Evolutionary conservation across 2,329 filamentous ascomycete genomes (phyloP).

Genomic region (Cladophialophora yegresii): DNA sequence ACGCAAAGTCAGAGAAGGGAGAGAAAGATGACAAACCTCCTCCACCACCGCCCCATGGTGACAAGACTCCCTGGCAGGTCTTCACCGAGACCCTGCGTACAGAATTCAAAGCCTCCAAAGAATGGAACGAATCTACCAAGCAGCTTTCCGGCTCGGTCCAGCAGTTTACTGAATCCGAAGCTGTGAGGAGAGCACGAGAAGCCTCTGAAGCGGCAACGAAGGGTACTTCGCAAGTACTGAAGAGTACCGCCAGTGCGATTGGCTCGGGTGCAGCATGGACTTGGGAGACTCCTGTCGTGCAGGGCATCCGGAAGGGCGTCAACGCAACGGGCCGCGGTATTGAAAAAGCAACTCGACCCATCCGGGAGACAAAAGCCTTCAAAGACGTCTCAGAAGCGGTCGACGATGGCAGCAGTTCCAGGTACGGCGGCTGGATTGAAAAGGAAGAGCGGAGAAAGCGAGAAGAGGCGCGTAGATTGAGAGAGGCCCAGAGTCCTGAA

Average conservation of each 20-base stretch:
- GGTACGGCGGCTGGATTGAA: constrained; percentile 95
- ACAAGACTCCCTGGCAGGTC: constrained; percentile 98
- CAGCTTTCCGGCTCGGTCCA: constrained; percentile 85
- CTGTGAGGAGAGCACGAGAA: constrained; percentile 78
- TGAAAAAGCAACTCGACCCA: constrained; percentile 91
- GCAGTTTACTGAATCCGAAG: constrained; percentile 90
- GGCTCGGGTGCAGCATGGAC: constrained; percentile 94
- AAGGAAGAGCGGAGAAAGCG: constrained; percentile 87
- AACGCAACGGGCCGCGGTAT: constrained; percentile 81
- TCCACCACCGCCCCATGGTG: constrained; percentile 89
- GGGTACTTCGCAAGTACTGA: constrained; percentile 77
- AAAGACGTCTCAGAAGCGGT: constrained; percentile 93
- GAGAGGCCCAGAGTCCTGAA: constrained; percentile 59
- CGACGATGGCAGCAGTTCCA: constrained; percentile 92
- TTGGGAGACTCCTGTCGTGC: constrained; percentile 92
- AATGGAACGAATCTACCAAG: constrained; percentile 99
- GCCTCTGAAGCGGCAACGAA: constrained; percentile 86
- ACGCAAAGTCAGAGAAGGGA: constrained; percentile 51
- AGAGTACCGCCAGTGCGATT: constrained; percentile 80
- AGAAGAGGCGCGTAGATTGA: constrained; percentile 70
- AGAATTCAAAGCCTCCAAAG: constrained; percentile 95
- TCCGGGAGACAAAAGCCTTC: constrained; percentile 91
- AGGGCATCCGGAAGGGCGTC: constrained; percentile 83
- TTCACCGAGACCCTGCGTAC: constrained; percentile 94
- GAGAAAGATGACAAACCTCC: constrained; percentile 62